A percentile compares a stretch with the other conserved stretches of the same genome.
Evolutionary conservation across 257 asterid species (phyloP).

Genomic region (Ligustrum vulgare): DNA sequence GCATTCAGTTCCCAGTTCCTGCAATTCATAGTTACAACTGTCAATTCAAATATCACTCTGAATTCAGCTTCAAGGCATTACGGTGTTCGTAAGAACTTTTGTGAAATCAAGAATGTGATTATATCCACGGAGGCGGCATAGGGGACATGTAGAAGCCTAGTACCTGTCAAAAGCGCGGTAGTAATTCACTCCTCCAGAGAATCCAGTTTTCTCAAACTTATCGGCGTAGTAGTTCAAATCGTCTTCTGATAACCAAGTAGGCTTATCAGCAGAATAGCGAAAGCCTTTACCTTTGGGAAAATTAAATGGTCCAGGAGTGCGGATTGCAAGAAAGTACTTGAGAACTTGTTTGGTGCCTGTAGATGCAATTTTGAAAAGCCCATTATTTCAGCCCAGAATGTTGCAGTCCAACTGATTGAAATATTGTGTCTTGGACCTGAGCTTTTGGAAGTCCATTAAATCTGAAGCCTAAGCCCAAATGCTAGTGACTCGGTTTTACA

Average conservation of each 20-base stretch:
- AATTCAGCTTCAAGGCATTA: neutral
- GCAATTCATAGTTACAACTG: constrained; percentile 15
- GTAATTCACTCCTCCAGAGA: constrained; percentile 75
- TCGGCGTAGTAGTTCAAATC: constrained; percentile 60
- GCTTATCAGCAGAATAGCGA: constrained; percentile 39
- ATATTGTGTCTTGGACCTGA: too few species aligned
- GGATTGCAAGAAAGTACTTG: constrained; percentile 45
- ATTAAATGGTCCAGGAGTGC: constrained; percentile 45
- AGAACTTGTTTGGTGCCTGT: constrained; percentile 54
- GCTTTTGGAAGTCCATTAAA: too few species aligned
- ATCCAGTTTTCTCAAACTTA: constrained; percentile 59
- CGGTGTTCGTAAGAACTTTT: neutral
- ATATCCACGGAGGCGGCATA: neutral
- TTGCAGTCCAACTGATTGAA: too few species aligned
- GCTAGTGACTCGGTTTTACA: too few species aligned
- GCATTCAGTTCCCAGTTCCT: constrained; percentile 70
- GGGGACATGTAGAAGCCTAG: neutral
- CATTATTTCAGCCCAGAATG: too few species aligned
- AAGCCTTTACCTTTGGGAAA: constrained; percentile 69
- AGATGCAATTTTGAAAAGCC: too few species aligned
- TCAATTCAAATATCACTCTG: neutral
- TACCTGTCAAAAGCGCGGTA: constrained; percentile 62
- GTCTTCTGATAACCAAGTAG: constrained; percentile 67
- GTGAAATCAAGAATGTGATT: neutral
- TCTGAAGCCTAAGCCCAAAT: too few species aligned